A percentile compares a stretch with the other conserved stretches of the same genome.
phyloP scores from a whole-genome alignment of 805 yeast genomes.

The Ogataea saltuana region DNA sequence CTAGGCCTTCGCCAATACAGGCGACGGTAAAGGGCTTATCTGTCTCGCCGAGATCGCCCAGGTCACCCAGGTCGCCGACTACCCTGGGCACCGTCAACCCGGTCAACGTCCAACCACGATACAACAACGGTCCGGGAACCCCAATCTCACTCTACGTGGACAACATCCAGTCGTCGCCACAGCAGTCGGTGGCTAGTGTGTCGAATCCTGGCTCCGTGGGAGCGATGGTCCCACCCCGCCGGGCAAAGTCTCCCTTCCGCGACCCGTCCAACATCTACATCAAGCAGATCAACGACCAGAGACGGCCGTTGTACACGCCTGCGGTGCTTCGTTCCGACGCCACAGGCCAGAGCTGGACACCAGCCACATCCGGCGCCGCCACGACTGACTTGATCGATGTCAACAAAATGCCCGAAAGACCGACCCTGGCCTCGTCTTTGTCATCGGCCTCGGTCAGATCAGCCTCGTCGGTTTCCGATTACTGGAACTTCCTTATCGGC shows the following conservation, averaged over 20 bases:
- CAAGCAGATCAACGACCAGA: conserved; percentile 75
- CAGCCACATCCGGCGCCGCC: conserved; percentile 8
- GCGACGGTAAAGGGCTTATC: conserved; percentile 5
- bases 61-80: neutral
- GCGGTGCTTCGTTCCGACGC: conserved; percentile 67
- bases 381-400: conserved; percentile 18
- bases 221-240: conserved; percentile 22
- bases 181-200: no score
- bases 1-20: conserved; percentile 18
- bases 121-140: conserved; percentile 8
- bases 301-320: conserved; percentile 86
- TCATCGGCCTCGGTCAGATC: conserved; percentile 30
- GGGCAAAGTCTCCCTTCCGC: conserved; percentile 32
- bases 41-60: neutral
- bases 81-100: conserved; percentile 10
- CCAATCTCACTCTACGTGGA: conserved; percentile 18
- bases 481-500: conserved; percentile 27
- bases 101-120: conserved; percentile 4
- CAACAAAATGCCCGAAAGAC: conserved; percentile 21
- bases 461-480: conserved; percentile 28
- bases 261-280: conserved; percentile 39
- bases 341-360: conserved; percentile 8
- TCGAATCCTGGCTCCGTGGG: no score
- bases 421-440: conserved; percentile 17
- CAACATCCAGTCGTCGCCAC: conserved; percentile 5